These are phyloP conservation scores for Ambrosiella cleistominuta DNA, from an alignment of 2,329 filamentous ascomycete genomes.

Conservation along the genomic window DNA sequence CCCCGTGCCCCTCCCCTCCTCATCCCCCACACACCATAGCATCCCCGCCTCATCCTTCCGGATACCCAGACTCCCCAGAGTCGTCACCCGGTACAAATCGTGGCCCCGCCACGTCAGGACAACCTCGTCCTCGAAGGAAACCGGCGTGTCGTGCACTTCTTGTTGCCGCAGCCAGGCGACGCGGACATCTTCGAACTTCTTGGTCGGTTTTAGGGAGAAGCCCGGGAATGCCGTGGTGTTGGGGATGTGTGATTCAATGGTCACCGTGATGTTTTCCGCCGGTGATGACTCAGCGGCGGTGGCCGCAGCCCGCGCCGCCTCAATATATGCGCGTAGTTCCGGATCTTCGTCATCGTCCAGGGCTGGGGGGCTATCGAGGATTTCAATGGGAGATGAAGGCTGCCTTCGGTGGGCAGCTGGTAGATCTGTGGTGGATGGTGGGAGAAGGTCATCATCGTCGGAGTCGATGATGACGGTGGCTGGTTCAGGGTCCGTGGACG, in stretches of 20 bases:
- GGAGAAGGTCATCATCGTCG: not conserved
- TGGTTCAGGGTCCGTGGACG: not conserved
- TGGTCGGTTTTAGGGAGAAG: not conserved
- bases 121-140: slow-evolving; percentile 33
- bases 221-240: slow-evolving; percentile 23
- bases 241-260: slow-evolving; percentile 38
- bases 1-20: not conserved
- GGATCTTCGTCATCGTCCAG: slow-evolving; percentile 20
- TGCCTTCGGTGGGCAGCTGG: not conserved
- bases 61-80: slow-evolving; percentile 50
- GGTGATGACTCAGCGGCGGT: not conserved
- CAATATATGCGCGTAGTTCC: slow-evolving; percentile 29
- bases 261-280: not conserved
- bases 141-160: slow-evolving; percentile 24
- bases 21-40: not conserved
- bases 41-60: slow-evolving; percentile 13
- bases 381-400: not conserved
- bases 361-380: not conserved
- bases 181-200: slow-evolving; percentile 28
- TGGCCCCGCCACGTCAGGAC: slow-evolving; percentile 67
- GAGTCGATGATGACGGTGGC: not conserved
- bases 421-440: not conserved
- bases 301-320: slow-evolving; percentile 2
- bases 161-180: slow-evolving; percentile 53
- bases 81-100: slow-evolving; percentile 59